These are phyloP conservation scores for Juglanconis oblonga DNA, from an alignment of 2,329 filamentous ascomycete genomes.

Conservation along the genomic window DNA sequence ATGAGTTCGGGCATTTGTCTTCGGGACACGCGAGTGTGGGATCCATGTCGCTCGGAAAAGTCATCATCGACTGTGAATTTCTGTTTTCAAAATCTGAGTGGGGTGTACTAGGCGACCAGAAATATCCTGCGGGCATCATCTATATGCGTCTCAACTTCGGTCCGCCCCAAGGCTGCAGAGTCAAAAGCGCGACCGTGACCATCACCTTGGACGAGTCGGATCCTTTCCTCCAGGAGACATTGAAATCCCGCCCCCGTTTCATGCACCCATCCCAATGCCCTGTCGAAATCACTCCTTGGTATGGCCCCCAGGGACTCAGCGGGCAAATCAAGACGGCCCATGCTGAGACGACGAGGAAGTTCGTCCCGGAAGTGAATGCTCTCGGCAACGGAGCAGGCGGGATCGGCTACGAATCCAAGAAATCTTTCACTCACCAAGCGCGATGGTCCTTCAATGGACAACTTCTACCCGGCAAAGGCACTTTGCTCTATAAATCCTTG, in stretches of 20 bases:
- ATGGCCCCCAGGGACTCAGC: constrained; percentile 24
- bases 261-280: constrained; percentile 10
- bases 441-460: constrained; percentile 26
- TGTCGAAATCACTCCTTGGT: constrained; percentile 22
- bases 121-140: constrained; percentile 25
- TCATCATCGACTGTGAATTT: constrained; percentile 27
- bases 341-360: constrained; percentile 11
- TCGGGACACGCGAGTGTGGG: constrained; percentile 8
- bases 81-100: constrained; percentile 27
- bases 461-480: constrained; percentile 17
- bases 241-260: background rate
- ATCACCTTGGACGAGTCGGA: constrained; percentile 26
- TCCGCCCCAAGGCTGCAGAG: constrained; percentile 23
- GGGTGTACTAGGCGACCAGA: constrained; percentile 23
- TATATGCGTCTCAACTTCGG: constrained; percentile 27
- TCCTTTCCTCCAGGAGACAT: constrained; percentile 14
- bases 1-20: constrained; percentile 4
- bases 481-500: constrained; percentile 24
- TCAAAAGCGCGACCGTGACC: constrained; percentile 23
- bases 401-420: constrained; percentile 22
- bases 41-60: constrained; percentile 20
- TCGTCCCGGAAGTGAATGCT: constrained; percentile 21
- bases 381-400: constrained; percentile 22
- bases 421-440: constrained; percentile 17
- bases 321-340: constrained; percentile 20